Percentiles rank a stretch among this genome's conserved stretches.
Conservation (phyloP, 257 asterid species). For the Fraxinus cuspidata region DNA sequence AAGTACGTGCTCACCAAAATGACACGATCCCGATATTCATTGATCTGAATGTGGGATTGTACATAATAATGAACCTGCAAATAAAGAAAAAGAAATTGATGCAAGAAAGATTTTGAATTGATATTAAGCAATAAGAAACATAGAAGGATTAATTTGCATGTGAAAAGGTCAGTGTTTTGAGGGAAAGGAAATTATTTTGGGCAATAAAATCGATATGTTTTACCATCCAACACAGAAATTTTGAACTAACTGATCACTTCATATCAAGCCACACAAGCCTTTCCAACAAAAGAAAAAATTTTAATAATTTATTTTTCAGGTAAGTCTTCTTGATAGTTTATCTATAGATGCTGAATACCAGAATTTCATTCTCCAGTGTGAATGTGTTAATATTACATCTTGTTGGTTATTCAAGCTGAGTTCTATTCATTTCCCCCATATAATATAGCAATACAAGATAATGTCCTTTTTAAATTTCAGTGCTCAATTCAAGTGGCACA, state of each 20-base stretch:
- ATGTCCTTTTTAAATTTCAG: not conserved
- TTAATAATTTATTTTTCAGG: not conserved
- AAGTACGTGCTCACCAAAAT: slow-evolving; percentile 54
- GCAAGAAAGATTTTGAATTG: not conserved
- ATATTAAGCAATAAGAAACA: not conserved
- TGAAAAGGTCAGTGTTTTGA: not conserved
- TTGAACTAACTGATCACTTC: not conserved
- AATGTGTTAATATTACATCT: not conserved
- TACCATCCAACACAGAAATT: not conserved
- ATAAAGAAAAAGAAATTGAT: slow-evolving; percentile 15
- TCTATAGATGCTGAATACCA: not conserved
- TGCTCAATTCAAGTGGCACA: not conserved
- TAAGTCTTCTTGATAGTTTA: not conserved
- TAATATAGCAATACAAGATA: not conserved
- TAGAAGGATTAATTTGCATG: not conserved
- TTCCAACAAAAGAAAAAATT: not conserved
- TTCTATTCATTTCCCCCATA: not conserved
- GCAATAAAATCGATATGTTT: not conserved
- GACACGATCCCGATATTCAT: slow-evolving; percentile 78
- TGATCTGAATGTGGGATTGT: slow-evolving; percentile 82
- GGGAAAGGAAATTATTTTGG: not conserved
- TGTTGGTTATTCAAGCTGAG: not conserved
- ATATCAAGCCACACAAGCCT: not conserved
- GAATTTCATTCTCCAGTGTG: not conserved
- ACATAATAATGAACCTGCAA: slow-evolving; percentile 70